Conservation (phyloP, 352 stramenopile genomes). For the Pythium brachiatum region DNA sequence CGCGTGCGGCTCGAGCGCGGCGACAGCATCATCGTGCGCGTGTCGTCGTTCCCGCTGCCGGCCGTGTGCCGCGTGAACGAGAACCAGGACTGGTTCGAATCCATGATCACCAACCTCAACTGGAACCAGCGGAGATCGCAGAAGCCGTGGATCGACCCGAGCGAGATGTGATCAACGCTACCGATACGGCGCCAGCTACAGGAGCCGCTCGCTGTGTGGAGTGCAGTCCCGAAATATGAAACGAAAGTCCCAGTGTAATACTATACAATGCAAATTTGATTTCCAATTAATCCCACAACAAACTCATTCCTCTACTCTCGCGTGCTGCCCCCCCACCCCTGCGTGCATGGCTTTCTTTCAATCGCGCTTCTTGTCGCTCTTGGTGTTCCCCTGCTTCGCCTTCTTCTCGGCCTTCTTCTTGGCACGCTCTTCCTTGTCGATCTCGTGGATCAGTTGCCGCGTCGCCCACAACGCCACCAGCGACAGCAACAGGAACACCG, state of each 20-base stretch:
- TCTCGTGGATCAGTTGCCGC: slow-evolving; percentile 54
- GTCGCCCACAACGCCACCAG: slow-evolving; percentile 56
- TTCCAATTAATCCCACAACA: not conserved
- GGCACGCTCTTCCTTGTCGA: slow-evolving; percentile 45
- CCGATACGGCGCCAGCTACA: too few relatives aligned
- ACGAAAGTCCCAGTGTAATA: not conserved
- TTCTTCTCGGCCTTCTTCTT: slow-evolving; percentile 11
- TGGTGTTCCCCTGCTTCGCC: not conserved
- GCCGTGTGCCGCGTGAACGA: slow-evolving; percentile 87
- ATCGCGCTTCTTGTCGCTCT: slow-evolving; percentile 19
- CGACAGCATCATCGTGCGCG: slow-evolving; percentile 82
- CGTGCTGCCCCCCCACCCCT: too few relatives aligned
- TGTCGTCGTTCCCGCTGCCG: slow-evolving; percentile 87
- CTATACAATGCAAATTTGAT: slow-evolving; percentile 1
- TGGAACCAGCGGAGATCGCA: slow-evolving; percentile 88
- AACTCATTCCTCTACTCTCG: too few relatives aligned
- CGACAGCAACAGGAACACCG: slow-evolving; percentile 47
- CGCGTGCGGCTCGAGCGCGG: slow-evolving; percentile 83
- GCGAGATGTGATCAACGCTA: slow-evolving; percentile 6
- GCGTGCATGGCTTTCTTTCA: too few relatives aligned
- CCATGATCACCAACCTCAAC: slow-evolving; percentile 91
- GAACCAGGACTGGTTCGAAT: slow-evolving; percentile 92
- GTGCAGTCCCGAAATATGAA: slow-evolving; percentile 4
- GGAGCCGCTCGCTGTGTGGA: not conserved
- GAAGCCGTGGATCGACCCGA: slow-evolving; percentile 57